Percentiles rank a stretch among this genome's conserved stretches.
Conservation (phyloP, 768 basidiomycete genomes). For the Cystofilobasidium bisporidii region DNA sequence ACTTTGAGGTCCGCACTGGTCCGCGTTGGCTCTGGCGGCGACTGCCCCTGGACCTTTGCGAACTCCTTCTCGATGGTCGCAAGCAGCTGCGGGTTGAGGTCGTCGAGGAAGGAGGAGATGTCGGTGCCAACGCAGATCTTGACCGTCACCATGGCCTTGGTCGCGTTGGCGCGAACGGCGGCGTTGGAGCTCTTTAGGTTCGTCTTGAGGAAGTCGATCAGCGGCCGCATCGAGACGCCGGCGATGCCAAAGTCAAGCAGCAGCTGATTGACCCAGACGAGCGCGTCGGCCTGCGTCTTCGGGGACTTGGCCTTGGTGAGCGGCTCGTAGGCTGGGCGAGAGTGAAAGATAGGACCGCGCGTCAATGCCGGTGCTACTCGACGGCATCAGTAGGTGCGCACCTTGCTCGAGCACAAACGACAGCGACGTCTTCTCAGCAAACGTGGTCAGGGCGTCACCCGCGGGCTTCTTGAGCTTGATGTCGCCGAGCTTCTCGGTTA, state of each 20-base stretch:
- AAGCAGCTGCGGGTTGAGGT: conserved; percentile 85
- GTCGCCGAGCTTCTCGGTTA: conserved; percentile 91
- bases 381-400: conserved; percentile 38
- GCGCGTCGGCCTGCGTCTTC: conserved; percentile 84
- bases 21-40: conserved; percentile 67
- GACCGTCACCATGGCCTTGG: conserved; percentile 80
- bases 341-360: background rate
- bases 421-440: conserved; percentile 84
- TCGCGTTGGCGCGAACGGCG: conserved; percentile 82
- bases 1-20: conserved; percentile 59
- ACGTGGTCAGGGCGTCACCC: conserved; percentile 68
- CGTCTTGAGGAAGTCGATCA: conserved; percentile 84
- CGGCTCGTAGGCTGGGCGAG: conserved; percentile 86
- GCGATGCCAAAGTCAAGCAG: conserved; percentile 83
- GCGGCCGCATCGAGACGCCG: conserved; percentile 66
- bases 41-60: conserved; percentile 72
- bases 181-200: conserved; percentile 90
- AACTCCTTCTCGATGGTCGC: conserved; percentile 85
- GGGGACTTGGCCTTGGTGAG: conserved; percentile 93
- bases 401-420: conserved; percentile 91
- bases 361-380: background rate
- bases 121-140: conserved; percentile 84
- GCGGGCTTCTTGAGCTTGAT: conserved; percentile 94
- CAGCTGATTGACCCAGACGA: conserved; percentile 77
- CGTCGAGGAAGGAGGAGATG: conserved; percentile 71